A percentile compares a stretch with the other conserved stretches of the same genome.
Evolutionary conservation across 495 filamentous ascomycete species (phyloP).

Genomic region (Letharia columbiana): DNA sequence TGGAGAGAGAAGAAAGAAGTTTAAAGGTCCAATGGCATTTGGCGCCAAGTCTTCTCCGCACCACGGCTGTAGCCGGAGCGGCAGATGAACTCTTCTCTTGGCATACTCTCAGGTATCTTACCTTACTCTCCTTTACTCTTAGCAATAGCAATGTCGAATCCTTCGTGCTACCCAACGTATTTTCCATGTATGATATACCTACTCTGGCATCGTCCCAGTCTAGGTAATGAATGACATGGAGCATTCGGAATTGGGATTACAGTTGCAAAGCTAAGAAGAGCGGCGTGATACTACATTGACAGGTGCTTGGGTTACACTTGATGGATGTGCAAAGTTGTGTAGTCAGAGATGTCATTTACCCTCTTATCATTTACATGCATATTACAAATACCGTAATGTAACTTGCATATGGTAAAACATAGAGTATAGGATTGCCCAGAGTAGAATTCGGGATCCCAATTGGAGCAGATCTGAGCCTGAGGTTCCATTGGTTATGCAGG

Average conservation of each 20-base stretch:
- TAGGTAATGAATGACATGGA: no score
- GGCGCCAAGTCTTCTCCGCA: background rate
- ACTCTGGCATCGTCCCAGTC: background rate
- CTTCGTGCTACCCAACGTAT: no score
- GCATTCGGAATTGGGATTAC: background rate
- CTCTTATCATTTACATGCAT: no score
- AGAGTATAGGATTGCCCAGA: no score
- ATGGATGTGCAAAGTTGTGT: no score
- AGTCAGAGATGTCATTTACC: no score
- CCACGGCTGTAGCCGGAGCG: background rate
- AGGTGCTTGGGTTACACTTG: no score
- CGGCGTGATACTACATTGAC: no score
- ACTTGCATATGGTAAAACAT: no score
- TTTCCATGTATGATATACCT: no score
- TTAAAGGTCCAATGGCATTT: background rate
- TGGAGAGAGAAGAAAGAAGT: background rate
- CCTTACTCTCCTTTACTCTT: no score
- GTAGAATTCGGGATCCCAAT: background rate
- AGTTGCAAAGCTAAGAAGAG: background rate
- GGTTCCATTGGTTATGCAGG: background rate
- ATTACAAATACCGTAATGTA: background rate
- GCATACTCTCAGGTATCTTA: background rate
- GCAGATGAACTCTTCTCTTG: background rate
- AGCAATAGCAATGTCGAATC: no score
- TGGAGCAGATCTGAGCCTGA: background rate